These are phyloP conservation scores for Linaria vulgaris DNA, from an alignment of 257 asterid genomes.

Conservation along the genomic window DNA sequence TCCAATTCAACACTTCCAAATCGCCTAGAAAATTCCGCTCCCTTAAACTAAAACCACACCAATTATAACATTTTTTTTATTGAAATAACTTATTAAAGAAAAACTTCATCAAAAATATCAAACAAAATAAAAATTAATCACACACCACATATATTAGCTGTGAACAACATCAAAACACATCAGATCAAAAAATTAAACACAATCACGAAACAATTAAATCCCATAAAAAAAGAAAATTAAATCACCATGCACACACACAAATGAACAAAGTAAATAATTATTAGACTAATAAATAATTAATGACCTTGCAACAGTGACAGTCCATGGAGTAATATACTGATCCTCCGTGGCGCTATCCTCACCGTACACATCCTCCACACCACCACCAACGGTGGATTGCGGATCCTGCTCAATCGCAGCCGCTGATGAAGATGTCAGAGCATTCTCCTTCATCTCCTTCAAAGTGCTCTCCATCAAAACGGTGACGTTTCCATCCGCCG, in stretches of 20 bases:
- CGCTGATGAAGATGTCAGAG: constrained; percentile 22
- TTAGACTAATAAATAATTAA: background rate
- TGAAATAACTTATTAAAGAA: no score
- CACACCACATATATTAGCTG: constrained; percentile 1
- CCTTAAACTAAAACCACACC: no score
- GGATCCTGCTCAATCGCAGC: constrained; percentile 34
- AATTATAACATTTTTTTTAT: no score
- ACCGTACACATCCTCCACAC: constrained; percentile 63
- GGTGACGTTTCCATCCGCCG: constrained; percentile 68
- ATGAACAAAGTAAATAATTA: no score
- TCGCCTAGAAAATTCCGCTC: no score
- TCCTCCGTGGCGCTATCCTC: constrained; percentile 67
- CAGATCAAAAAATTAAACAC: background rate
- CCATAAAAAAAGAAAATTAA: constrained; percentile 5
- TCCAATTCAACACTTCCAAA: no score
- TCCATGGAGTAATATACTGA: constrained; percentile 61
- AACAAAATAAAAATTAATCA: background rate
- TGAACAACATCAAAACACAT: background rate
- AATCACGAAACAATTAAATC: constrained; percentile 17
- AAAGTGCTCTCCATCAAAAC: constrained; percentile 57
- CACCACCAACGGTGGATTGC: constrained; percentile 46
- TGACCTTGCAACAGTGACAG: constrained; percentile 71
- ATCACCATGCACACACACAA: constrained; percentile 9
- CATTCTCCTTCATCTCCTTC: constrained; percentile 51
- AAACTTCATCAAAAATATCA: constrained; percentile 1